A percentile compares a stretch with the other conserved stretches of the same genome.
Conservation (phyloP, 306 rosid species). For the Prunus mume region DNA sequence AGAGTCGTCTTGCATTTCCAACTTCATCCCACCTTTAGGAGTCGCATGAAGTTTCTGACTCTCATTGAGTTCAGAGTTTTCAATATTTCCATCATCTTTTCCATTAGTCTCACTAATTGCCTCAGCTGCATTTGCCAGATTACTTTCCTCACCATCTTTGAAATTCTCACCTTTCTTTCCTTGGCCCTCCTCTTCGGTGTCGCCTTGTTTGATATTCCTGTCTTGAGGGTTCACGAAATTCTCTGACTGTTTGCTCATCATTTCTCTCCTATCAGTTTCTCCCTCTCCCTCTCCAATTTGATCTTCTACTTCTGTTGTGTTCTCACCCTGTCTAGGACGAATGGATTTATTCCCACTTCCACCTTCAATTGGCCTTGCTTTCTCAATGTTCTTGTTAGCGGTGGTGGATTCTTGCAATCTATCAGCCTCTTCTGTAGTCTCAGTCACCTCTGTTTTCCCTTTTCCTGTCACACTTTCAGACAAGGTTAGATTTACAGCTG, state of each 20-base stretch:
- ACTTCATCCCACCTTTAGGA: constrained; percentile 14
- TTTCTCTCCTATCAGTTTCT: constrained; percentile 3
- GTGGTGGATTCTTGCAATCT: constrained; percentile 4
- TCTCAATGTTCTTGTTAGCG: constrained; percentile 8
- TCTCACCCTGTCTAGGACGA: constrained; percentile 15
- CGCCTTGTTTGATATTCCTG: background rate
- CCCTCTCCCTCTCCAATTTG: constrained; percentile 6
- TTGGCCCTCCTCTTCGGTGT: constrained; percentile 5
- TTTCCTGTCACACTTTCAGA: constrained; percentile 24
- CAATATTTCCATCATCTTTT: constrained; percentile 15
- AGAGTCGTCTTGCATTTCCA: constrained; percentile 12
- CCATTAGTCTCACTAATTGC: background rate
- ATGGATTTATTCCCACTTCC: constrained; percentile 21
- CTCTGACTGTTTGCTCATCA: constrained; percentile 12
- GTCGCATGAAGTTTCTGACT: constrained; percentile 17
- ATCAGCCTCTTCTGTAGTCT: background rate
- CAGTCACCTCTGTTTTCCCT: constrained; percentile 2
- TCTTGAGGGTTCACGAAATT: constrained; percentile 18
- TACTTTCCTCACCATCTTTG: background rate
- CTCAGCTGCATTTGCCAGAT: constrained; percentile 2
- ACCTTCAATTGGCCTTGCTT: constrained; percentile 14
- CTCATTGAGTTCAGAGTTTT: constrained; percentile 16
- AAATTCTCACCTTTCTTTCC: constrained; percentile 15
- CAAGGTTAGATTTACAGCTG: constrained; percentile 19
- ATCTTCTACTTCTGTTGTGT: constrained; percentile 16